Evolutionary conservation across 805 yeast species (phyloP), one percentile per base, ranked within the genome.

Genomic region (Yueomyces sp.): DNA sequence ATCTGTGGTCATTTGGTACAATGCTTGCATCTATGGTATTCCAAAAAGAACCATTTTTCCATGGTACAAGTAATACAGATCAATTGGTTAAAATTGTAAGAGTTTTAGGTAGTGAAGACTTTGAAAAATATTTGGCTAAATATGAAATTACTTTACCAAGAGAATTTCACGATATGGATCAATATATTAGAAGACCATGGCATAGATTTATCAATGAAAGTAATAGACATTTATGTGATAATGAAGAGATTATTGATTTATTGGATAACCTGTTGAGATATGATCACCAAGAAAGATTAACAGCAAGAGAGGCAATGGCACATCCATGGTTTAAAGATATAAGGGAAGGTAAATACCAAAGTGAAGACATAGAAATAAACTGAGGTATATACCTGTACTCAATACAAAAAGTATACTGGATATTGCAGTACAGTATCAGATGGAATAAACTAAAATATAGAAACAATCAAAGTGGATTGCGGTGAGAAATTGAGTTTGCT

Each of bases 1-100:
- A 88, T 62, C 62, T 88, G 55, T 88, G 96, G 96, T 85, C 95
- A 1, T 81, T 85, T 44, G 96, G 96, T 38, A 88, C 95, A 37
- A 86, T 86, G 76, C 64, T 87, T 47, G 96, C 95, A 4, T 83
- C 96, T 4, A 83, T 88, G 59, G 76, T 87, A 29, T 88, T 88
- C 68, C 80, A 82, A 58, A 83, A 80, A 60, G 96, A 88, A 54
- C 96, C 96, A 5, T 84, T 88, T 52, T 88, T 88, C 70, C 82
- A 85, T 54, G 96, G 96, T 26, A 82, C 79, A 46, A 83, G 94
- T 41, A 87, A 88, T 62, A 81, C 83, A 38, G 96, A 88, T 62
- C 96, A 88, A 62, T 68, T 88, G 52, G 86, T 88, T 41, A 90
- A 88, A 60, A 88, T 88, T 50, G 87, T 85, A 4, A 74, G 86